Conservation (phyloP, 2,329 filamentous ascomycete genomes). For the Thyridium curvatum region DNA sequence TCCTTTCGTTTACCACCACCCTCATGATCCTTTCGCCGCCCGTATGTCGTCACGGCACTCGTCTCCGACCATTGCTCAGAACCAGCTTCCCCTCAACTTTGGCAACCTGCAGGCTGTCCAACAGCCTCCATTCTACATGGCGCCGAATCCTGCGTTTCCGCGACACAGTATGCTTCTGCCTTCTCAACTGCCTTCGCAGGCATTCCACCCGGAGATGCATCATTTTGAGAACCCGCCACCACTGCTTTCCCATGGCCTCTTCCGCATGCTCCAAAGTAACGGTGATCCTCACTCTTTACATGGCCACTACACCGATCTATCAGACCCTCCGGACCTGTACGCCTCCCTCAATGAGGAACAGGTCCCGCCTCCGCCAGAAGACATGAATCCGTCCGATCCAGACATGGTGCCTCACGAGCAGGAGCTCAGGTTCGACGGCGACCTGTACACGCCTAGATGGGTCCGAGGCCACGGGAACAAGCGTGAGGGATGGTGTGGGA, state of each 20-base stretch:
- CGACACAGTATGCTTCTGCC: slow-evolving; percentile 56
- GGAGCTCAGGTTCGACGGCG: slow-evolving; percentile 70
- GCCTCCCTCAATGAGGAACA: slow-evolving; percentile 70
- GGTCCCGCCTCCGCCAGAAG: slow-evolving; percentile 66
- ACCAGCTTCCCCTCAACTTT: slow-evolving; percentile 45
- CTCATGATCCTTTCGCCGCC: slow-evolving; percentile 51
- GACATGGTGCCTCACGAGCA: slow-evolving; percentile 74
- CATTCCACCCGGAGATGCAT: slow-evolving; percentile 42
- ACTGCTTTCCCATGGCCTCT: slow-evolving; percentile 64
- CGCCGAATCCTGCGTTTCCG: slow-evolving; percentile 43
- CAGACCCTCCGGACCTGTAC: slow-evolving; percentile 71
- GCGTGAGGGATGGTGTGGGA: slow-evolving; percentile 83
- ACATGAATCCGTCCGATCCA: slow-evolving; percentile 74
- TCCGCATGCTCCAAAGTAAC: slow-evolving; percentile 70
- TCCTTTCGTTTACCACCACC: slow-evolving; percentile 57
- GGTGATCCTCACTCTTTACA: slow-evolving; percentile 62
- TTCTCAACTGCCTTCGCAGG: slow-evolving; percentile 44
- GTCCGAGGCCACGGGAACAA: slow-evolving; percentile 82
- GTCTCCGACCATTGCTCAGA: slow-evolving; percentile 39
- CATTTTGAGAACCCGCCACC: slow-evolving; percentile 54
- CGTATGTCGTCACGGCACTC: slow-evolving; percentile 49
- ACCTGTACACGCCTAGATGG: slow-evolving; percentile 79
- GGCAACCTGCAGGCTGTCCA: slow-evolving; percentile 49
- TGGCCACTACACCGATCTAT: slow-evolving; percentile 65
- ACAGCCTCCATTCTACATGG: slow-evolving; percentile 41